Conservation (phyloP, 352 stramenopile species). For the Globisporangium cystogenes region DNA sequence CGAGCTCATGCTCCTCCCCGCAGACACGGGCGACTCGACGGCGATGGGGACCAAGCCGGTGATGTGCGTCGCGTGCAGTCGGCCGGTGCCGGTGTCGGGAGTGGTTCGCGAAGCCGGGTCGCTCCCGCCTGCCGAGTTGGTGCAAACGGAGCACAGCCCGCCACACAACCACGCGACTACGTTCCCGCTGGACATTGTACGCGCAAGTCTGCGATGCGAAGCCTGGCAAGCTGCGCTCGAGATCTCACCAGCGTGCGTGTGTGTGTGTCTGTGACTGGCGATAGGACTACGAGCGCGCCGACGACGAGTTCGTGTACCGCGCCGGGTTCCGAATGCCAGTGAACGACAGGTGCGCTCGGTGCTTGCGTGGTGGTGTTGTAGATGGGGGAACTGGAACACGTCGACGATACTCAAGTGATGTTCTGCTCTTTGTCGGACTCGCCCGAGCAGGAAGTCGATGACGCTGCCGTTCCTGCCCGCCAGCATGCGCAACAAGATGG, state of each 20-base stretch:
- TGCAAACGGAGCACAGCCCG: slow-evolving; percentile 16
- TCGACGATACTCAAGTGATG: slow-evolving; percentile 1
- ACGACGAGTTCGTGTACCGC: slow-evolving; percentile 79
- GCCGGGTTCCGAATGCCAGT: slow-evolving; percentile 82
- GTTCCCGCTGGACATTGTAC: slow-evolving; percentile 14
- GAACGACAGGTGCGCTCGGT: slow-evolving; percentile 43
- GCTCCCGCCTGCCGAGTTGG: slow-evolving; percentile 31
- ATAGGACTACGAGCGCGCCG: slow-evolving; percentile 52
- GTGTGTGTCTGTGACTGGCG: slow-evolving; percentile 9
- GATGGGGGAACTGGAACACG: not conserved
- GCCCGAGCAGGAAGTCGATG: slow-evolving; percentile 56
- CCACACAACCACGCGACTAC: slow-evolving; percentile 9
- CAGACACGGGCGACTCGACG: slow-evolving; percentile 56
- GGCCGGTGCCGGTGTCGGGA: slow-evolving; percentile 56
- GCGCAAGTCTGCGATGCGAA: not conserved
- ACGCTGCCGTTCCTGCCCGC: slow-evolving; percentile 67
- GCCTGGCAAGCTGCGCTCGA: too few species aligned
- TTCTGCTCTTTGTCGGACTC: too few species aligned
- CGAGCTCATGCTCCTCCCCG: slow-evolving; percentile 53
- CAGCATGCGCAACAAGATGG: slow-evolving; percentile 56
- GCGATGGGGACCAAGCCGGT: slow-evolving; percentile 73
- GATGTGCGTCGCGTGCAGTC: slow-evolving; percentile 81
- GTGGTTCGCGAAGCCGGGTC: slow-evolving; percentile 46
- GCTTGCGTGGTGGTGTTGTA: not conserved
- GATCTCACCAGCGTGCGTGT: not conserved